Evolutionary conservation across 257 asterid genomes (phyloP).

Genomic region (Solanum chiquidenum): DNA sequence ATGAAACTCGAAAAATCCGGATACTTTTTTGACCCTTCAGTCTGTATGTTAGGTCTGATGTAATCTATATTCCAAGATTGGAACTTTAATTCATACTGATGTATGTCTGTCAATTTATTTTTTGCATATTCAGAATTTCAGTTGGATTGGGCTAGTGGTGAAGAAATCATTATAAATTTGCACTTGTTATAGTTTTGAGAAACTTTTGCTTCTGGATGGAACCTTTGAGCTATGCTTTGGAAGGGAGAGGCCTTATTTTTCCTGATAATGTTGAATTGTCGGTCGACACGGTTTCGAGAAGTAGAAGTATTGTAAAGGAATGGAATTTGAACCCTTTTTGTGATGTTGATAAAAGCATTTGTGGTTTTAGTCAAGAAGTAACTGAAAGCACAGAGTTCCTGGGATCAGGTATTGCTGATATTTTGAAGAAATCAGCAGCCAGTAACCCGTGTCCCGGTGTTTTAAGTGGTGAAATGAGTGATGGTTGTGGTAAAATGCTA

Average conservation of each 20-base stretch:
- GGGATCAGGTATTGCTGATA: slow-evolving; percentile 10
- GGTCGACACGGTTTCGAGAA: not conserved
- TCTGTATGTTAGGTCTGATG: not conserved
- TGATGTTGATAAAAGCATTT: slow-evolving; percentile 3
- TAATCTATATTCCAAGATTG: not conserved
- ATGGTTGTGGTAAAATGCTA: not conserved
- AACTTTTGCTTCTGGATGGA: slow-evolving; percentile 9
- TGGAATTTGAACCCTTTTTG: slow-evolving; percentile 1
- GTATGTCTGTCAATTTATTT: not conserved
- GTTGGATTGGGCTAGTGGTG: not conserved
- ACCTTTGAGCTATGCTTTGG: slow-evolving; percentile 13
- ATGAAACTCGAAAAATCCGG: not conserved
- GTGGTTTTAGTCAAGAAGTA: slow-evolving; percentile 2
- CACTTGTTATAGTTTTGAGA: not conserved
- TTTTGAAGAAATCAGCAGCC: not conserved
- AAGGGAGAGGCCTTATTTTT: slow-evolving; percentile 8
- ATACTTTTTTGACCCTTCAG: not conserved
- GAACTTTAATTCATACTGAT: not conserved
- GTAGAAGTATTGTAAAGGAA: slow-evolving; percentile 3
- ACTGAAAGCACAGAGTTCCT: not conserved
- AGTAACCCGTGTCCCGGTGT: not conserved
- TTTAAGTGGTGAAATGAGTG: slow-evolving; percentile 1
- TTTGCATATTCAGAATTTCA: not conserved
- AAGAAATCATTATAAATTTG: not conserved
- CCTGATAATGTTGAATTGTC: slow-evolving; percentile 12